Evolutionary conservation across 1,139 yeast genomes (phyloP).

Genomic region (Scheffersomyces stambukii): DNA sequence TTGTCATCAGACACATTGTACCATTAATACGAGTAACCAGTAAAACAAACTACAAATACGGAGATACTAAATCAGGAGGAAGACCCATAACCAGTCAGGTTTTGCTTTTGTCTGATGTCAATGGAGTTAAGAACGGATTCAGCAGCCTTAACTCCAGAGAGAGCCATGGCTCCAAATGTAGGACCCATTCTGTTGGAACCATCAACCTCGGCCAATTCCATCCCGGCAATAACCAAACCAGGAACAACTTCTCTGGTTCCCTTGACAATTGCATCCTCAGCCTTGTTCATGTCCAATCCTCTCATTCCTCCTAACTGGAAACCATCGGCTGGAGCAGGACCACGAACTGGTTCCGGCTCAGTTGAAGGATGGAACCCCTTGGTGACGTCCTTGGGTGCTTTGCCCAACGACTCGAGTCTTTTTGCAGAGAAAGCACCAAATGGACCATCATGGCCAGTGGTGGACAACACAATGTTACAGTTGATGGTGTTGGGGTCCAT

Average conservation of each 20-base stretch:
- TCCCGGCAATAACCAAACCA: conserved; percentile 73
- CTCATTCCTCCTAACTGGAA: conserved; percentile 67
- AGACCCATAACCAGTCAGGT: conserved; percentile 17
- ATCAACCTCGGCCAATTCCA: conserved; percentile 77
- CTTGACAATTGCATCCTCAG: conserved; percentile 75
- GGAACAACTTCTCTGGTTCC: conserved; percentile 67
- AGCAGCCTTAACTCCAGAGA: conserved; percentile 75
- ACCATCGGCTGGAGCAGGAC: conserved; percentile 23
- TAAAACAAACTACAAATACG: too few relatives aligned
- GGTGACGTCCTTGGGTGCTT: conserved; percentile 20
- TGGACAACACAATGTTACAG: conserved; percentile 64
- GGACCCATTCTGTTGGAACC: conserved; percentile 85
- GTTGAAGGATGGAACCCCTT: conserved; percentile 9
- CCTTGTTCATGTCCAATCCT: conserved; percentile 74
- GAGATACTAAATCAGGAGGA: conserved; percentile 1
- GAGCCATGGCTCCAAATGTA: conserved; percentile 78
- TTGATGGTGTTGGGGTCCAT: conserved; percentile 85
- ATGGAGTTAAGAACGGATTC: conserved; percentile 52
- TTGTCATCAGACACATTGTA: background rate
- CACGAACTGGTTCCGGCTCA: conserved; percentile 2
- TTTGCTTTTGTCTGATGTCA: conserved; percentile 46
- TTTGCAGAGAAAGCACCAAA: conserved; percentile 78
- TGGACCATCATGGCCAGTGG: conserved; percentile 83
- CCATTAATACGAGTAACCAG: background rate
- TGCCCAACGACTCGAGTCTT: conserved; percentile 33